A percentile compares a stretch with the other conserved stretches of the same genome.
These are phyloP conservation scores for Nigrospora sphaerica DNA, from an alignment of 2,329 filamentous ascomycete species.

Conservation along the genomic window DNA sequence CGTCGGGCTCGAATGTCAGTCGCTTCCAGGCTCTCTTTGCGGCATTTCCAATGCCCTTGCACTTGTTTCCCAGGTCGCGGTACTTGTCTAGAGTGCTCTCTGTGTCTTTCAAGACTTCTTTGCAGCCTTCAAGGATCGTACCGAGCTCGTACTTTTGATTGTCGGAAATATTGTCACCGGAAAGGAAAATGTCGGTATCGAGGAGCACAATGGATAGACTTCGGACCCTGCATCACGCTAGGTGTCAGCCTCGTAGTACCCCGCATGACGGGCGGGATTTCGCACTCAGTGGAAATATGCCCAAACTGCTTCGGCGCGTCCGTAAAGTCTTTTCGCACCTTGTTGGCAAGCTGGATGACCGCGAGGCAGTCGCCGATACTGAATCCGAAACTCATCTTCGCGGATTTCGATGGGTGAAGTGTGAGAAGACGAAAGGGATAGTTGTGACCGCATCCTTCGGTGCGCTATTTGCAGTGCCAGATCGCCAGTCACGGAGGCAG, in stretches of 20 bases:
- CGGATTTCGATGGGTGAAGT: neutral
- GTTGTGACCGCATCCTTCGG: neutral
- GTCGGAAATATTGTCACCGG: no score
- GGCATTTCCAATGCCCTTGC: conserved; percentile 3
- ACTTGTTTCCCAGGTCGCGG: conserved; percentile 3
- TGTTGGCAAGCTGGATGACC: conserved; percentile 17
- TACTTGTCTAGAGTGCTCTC: neutral
- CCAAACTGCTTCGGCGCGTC: conserved; percentile 18
- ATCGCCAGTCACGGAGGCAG: neutral
- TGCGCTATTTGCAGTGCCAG: neutral
- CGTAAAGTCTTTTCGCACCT: conserved; percentile 16
- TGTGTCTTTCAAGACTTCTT: neutral
- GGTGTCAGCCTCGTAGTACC: neutral
- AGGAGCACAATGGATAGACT: no score
- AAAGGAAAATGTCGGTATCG: no score
- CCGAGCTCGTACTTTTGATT: no score
- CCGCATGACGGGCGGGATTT: neutral
- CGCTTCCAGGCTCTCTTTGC: conserved; percentile 16
- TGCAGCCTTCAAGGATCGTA: no score
- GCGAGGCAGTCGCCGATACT: conserved; percentile 23
- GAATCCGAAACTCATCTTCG: conserved; percentile 25
- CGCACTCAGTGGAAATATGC: conserved; percentile 15
- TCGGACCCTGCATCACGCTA: neutral
- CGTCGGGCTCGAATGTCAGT: conserved; percentile 13
- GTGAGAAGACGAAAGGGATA: neutral